A percentile compares a stretch with the other conserved stretches of the same genome.
These are phyloP conservation scores for Elsinoe ampelina DNA, from an alignment of 2,329 filamentous ascomycete species.

Conservation along the genomic window DNA sequence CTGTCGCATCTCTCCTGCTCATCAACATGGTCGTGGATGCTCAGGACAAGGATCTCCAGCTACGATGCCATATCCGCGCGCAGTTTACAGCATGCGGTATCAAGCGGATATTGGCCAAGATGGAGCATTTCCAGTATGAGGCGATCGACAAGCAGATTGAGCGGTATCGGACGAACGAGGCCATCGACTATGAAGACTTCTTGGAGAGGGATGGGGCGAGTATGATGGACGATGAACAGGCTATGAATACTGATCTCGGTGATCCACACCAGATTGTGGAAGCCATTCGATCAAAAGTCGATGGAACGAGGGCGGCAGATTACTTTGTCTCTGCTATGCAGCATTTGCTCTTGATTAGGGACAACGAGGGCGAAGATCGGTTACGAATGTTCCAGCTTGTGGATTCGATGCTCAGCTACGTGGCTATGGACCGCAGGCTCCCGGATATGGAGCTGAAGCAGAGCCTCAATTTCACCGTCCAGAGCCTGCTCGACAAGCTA, in stretches of 20 bases:
- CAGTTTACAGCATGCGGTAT: conserved; percentile 95
- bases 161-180: conserved; percentile 83
- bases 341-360: conserved; percentile 83
- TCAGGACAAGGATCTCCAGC: conserved; percentile 75
- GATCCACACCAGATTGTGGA: conserved; percentile 91
- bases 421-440: conserved; percentile 91
- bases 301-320: conserved; percentile 78
- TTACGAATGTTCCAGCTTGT: conserved; percentile 95
- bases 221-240: conserved; percentile 78
- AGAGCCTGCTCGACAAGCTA: conserved; percentile 86
- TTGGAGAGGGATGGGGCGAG: conserved; percentile 84
- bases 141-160: conserved; percentile 98
- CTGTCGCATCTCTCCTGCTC: conserved; percentile 84
- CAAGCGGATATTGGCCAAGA: conserved; percentile 87
- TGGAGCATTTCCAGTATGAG: conserved; percentile 98
- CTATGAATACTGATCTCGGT: conserved; percentile 80
- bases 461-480: conserved; percentile 93
- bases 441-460: conserved; percentile 98
- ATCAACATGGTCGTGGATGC: conserved; percentile 96
- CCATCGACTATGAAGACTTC: conserved; percentile 96
- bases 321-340: conserved; percentile 95
- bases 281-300: conserved; percentile 76
- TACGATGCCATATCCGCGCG: conserved; percentile 87
- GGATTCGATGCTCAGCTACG: conserved; percentile 97
- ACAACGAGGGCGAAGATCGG: conserved; percentile 85